These are phyloP conservation scores for Auricularia cornea DNA, from an alignment of 768 basidiomycete genomes.

Conservation along the genomic window DNA sequence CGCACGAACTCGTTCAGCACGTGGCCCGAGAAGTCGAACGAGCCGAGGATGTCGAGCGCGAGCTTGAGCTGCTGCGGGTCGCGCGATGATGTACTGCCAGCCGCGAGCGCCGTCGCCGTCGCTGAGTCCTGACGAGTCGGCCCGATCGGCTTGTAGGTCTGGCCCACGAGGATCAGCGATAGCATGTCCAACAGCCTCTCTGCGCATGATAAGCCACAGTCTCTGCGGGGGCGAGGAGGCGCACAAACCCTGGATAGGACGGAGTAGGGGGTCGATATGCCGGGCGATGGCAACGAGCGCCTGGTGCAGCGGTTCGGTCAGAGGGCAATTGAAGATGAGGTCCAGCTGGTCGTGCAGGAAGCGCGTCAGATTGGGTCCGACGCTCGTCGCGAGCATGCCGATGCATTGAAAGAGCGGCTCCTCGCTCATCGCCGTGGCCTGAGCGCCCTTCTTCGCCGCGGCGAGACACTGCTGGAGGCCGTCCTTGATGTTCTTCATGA, in stretches of 20 bases:
- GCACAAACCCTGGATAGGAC: slow-evolving; percentile 65
- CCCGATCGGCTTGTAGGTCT: slow-evolving; percentile 81
- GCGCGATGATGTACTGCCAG: neutral
- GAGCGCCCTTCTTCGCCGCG: slow-evolving; percentile 11
- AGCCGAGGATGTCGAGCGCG: slow-evolving; percentile 78
- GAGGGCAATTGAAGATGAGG: slow-evolving; percentile 88
- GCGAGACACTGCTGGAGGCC: slow-evolving; percentile 86
- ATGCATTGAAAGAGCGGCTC: slow-evolving; percentile 97
- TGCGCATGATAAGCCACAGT: slow-evolving; percentile 28
- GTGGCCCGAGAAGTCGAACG: slow-evolving; percentile 94
- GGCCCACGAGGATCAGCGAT: slow-evolving; percentile 71
- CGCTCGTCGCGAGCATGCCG: slow-evolving; percentile 89
- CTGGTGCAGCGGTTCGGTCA: slow-evolving; percentile 81
- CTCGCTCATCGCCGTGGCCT: slow-evolving; percentile 88
- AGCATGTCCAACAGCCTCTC: slow-evolving; percentile 80
- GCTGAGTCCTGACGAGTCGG: slow-evolving; percentile 29
- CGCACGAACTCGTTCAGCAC: slow-evolving; percentile 94
- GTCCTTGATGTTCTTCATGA: slow-evolving; percentile 81
- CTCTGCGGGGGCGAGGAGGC: neutral
- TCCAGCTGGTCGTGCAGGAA: slow-evolving; percentile 94
- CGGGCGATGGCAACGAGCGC: slow-evolving; percentile 79
- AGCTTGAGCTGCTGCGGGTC: slow-evolving; percentile 47
- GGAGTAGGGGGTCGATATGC: slow-evolving; percentile 82
- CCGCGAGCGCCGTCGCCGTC: neutral
- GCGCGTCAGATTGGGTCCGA: slow-evolving; percentile 93